Evolutionary conservation across 441 rosid genomes (phyloP), one percentile per base, ranked within the genome.

Genomic region (Pelargonium citronellum): DNA sequence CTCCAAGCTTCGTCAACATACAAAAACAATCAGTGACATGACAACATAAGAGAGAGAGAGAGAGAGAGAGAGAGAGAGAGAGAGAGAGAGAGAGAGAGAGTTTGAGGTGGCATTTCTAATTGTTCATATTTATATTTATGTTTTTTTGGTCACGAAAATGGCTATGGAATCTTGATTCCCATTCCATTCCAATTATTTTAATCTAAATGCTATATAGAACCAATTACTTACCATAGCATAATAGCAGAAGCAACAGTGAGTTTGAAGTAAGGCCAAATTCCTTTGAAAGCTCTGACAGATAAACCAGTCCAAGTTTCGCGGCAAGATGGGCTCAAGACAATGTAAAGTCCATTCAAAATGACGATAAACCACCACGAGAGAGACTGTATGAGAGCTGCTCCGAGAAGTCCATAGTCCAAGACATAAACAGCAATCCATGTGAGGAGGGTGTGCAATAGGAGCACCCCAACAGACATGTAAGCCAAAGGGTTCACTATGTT

Each of bases 401-500:
- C 98, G 0, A 91, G 5, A 30, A 94, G 82, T 11, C 97, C 98
- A n/a, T 68, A 85, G 22, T 77, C 79, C 72, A 90, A 61, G 11
- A 87, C 84, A 41, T 80, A 69, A 58, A 86, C 87, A 1, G 70
- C 96, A 1, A 89, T n/a, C 92, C 96, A 91, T 0, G 91, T 69
- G 22, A 91, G 86, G 13, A 89, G 79, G 47, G 77, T 68, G 77
- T 94, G 99, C 4, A 94, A 0, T 41, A 94, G 72, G 77, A 91
- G 84, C 11, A 91, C 97, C 22, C 85, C 94, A 64, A 90, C 78
- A 0, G 97, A 75, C 89, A 91, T 91, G 68, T 74, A 87, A 2
- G 99, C 99, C 73, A 95, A 69, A 43, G 97, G 97, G 76, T 95
- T 91, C 0, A 95, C 99, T 3, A 91, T 86, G 83, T 95, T 91